Conservation (phyloP, 139 green algal genomes). For the Microglena sp. region DNA sequence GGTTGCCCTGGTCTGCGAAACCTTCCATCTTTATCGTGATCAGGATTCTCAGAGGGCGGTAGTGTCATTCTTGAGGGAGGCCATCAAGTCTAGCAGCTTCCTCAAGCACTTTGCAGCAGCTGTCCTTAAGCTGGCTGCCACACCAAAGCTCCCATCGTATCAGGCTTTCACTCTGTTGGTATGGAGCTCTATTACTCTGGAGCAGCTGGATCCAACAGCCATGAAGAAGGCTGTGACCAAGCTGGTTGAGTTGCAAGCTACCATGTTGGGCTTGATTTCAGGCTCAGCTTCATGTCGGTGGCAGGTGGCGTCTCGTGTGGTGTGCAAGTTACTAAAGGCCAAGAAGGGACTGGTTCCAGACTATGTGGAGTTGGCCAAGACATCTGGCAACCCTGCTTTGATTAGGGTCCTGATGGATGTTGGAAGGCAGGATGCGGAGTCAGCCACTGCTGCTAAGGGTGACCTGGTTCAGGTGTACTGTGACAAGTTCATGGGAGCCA, state of each 20-base stretch:
- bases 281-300: neutral
- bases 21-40: conserved; percentile 18
- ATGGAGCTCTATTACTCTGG: conserved; percentile 41
- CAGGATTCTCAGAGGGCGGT: conserved; percentile 9
- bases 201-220: conserved; percentile 25
- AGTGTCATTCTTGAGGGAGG: neutral
- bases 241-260: conserved; percentile 49
- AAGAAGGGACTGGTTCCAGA: neutral
- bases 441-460: no score
- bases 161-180: conserved; percentile 35
- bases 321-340: neutral
- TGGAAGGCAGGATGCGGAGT: neutral
- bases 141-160: neutral
- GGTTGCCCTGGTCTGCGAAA: conserved; percentile 19
- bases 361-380: neutral
- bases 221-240: conserved; percentile 58
- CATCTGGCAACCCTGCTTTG: neutral
- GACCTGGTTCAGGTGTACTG: no score
- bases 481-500: no score
- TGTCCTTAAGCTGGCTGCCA: neutral
- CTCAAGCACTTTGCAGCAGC: neutral
- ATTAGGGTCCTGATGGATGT: neutral
- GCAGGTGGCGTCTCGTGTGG: neutral
- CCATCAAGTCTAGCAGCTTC: neutral
- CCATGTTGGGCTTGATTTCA: conserved; percentile 6